A percentile compares a stretch with the other conserved stretches of the same genome.
Conservation (phyloP, 2,329 filamentous ascomycete species). For the Fusarium chlamydosporum region DNA sequence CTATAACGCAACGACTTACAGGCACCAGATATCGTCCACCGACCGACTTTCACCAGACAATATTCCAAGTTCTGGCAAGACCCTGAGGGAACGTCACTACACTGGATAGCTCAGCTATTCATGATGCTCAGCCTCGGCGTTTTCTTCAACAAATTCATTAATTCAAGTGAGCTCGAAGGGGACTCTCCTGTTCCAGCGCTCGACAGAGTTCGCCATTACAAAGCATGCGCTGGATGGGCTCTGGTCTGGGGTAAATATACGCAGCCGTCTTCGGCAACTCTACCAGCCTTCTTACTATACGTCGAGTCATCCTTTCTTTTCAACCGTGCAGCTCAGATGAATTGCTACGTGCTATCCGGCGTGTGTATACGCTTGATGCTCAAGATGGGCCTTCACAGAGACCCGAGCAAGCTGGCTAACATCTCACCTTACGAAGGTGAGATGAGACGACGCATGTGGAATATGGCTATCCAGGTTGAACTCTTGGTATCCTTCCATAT, state of each 20-base stretch:
- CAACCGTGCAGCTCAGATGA: constrained; percentile 65
- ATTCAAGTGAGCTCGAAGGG: constrained; percentile 60
- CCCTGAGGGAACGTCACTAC: constrained; percentile 56
- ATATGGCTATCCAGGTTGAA: constrained; percentile 71
- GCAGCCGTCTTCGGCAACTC: constrained; percentile 62
- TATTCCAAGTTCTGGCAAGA: constrained; percentile 66
- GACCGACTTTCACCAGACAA: constrained; percentile 65
- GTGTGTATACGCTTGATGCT: constrained; percentile 68
- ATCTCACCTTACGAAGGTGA: constrained; percentile 68
- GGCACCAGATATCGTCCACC: constrained; percentile 65
- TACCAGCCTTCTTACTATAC: constrained; percentile 67
- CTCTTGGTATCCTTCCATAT: constrained; percentile 76
- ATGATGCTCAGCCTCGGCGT: constrained; percentile 62
- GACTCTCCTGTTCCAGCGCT: constrained; percentile 59
- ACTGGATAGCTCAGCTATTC: constrained; percentile 67
- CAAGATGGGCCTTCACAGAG: constrained; percentile 71
- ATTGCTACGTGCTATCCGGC: constrained; percentile 67
- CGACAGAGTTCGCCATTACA: constrained; percentile 64
- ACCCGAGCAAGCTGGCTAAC: constrained; percentile 65
- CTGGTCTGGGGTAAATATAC: constrained; percentile 66
- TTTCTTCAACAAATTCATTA: constrained; percentile 61
- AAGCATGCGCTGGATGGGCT: constrained; percentile 65
- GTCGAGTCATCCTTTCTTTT: constrained; percentile 68
- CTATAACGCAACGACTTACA: constrained; percentile 16
- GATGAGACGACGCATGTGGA: constrained; percentile 68